Percentiles rank a stretch among this genome's conserved stretches.
Evolutionary conservation across 2,329 filamentous ascomycete genomes (phyloP).

Genomic region (Penicillium sp.): DNA sequence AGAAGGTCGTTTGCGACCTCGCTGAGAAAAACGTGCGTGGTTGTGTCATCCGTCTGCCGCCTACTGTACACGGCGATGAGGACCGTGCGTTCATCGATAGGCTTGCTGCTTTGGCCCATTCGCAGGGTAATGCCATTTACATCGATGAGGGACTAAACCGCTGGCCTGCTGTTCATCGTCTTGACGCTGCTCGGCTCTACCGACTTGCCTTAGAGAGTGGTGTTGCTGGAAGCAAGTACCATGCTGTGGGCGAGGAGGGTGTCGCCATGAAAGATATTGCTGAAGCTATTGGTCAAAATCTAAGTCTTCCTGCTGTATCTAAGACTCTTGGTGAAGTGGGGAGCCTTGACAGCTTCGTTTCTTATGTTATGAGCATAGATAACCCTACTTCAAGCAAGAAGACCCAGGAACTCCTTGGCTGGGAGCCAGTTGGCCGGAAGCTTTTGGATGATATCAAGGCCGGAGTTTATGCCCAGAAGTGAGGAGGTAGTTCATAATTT

Average conservation of each 20-base stretch:
- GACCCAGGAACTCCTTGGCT: conserved; percentile 40
- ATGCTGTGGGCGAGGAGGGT: conserved; percentile 40
- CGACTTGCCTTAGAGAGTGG: conserved; percentile 44
- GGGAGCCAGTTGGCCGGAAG: conserved; percentile 28
- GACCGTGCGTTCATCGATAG: conserved; percentile 33
- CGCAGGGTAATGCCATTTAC: conserved; percentile 34
- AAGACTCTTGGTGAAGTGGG: conserved; percentile 30
- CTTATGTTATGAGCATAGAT: conserved; percentile 23
- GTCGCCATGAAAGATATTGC: conserved; percentile 40
- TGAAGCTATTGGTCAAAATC: conserved; percentile 34
- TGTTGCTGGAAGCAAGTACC: conserved; percentile 35
- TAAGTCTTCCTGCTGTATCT: conserved; percentile 35
- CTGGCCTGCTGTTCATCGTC: conserved; percentile 42
- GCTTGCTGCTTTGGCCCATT: conserved; percentile 29
- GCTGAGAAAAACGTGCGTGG: conserved; percentile 34
- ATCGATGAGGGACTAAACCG: conserved; percentile 38
- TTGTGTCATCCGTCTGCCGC: conserved; percentile 41
- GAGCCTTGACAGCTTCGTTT: conserved; percentile 34
- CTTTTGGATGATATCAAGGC: conserved; percentile 34
- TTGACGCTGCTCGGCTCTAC: conserved; percentile 42
- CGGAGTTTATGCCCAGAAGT: conserved; percentile 22
- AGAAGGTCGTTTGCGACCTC: conserved; percentile 20
- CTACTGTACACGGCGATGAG: conserved; percentile 41
- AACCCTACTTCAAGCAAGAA: conserved; percentile 39
- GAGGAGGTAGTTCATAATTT: background rate